Conservation (phyloP, 768 basidiomycete species). For the Kwoniella dendrophila region DNA sequence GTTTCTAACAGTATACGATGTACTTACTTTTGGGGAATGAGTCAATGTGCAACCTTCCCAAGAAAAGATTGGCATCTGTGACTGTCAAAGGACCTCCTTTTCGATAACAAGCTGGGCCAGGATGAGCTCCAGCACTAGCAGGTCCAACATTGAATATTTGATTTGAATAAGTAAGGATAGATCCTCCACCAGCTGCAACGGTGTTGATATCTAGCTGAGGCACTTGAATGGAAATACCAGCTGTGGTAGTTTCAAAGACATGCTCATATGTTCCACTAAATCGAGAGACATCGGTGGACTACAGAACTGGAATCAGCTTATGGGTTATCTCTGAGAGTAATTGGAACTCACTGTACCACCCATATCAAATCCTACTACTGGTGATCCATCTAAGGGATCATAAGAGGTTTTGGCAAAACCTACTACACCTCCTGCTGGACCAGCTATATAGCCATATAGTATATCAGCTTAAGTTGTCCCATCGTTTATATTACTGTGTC, state of each 20-base stretch:
- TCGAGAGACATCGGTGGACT: constrained; percentile 70
- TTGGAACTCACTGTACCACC: constrained; percentile 64
- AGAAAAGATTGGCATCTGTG: constrained; percentile 49
- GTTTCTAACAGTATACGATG: background rate
- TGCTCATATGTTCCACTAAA: constrained; percentile 88
- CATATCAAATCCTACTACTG: constrained; percentile 76
- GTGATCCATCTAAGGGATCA: constrained; percentile 74
- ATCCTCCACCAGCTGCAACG: constrained; percentile 78
- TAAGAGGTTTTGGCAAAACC: constrained; percentile 85
- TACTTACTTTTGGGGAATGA: constrained; percentile 68
- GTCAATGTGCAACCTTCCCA: constrained; percentile 47
- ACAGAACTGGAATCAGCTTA: background rate
- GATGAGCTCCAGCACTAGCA: constrained; percentile 88
- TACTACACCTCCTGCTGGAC: constrained; percentile 91
- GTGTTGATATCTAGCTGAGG: constrained; percentile 52
- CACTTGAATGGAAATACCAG: constrained; percentile 39
- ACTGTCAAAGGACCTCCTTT: constrained; percentile 77
- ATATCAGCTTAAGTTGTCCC: background rate
- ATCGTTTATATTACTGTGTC: background rate
- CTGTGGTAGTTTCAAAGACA: constrained; percentile 59
- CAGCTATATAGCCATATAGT: constrained; percentile 64
- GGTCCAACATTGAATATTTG: constrained; percentile 92
- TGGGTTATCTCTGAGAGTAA: background rate
- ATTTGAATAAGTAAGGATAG: constrained; percentile 82
- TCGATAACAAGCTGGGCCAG: constrained; percentile 69